Conservation (phyloP, 2,329 filamentous ascomycete genomes). For the Zasmidium cellare region DNA sequence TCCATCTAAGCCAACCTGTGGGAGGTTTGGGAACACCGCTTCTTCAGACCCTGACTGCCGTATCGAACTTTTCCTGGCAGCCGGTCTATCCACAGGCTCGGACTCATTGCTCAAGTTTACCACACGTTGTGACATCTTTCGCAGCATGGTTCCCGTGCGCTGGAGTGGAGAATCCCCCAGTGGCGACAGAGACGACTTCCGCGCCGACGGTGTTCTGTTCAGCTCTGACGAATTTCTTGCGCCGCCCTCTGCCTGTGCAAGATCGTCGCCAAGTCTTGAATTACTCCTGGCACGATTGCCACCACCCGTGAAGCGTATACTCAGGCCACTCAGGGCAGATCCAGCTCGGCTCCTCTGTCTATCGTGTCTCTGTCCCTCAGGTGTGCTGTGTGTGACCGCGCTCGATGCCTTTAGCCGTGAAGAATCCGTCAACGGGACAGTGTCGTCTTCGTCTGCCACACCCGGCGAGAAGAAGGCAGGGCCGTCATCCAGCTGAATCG, state of each 20-base stretch:
- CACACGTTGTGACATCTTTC: constrained; percentile 90
- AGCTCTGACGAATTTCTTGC: constrained; percentile 46
- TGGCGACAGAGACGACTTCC: constrained; percentile 49
- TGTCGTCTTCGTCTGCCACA: constrained; percentile 53
- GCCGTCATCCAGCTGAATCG: constrained; percentile 53
- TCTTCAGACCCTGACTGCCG: constrained; percentile 9
- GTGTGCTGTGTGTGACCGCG: constrained; percentile 43
- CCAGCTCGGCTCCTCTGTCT: constrained; percentile 32
- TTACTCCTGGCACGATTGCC: constrained; percentile 37
- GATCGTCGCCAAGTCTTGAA: constrained; percentile 61
- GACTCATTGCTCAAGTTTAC: constrained; percentile 96
- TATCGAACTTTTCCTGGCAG: constrained; percentile 61
- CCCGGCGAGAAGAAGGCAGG: constrained; percentile 55
- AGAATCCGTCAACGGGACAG: constrained; percentile 59
- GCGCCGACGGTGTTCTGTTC: constrained; percentile 53
- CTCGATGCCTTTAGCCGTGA: constrained; percentile 59
- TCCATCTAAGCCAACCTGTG: constrained; percentile 23
- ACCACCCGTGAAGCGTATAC: constrained; percentile 51
- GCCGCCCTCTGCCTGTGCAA: constrained; percentile 60
- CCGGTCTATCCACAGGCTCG: constrained; percentile 73
- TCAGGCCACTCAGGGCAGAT: constrained; percentile 43
- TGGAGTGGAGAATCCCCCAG: constrained; percentile 48
- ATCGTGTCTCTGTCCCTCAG: constrained; percentile 47
- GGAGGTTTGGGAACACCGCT: neutral
- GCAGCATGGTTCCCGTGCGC: constrained; percentile 52